Conservation (phyloP, 2,329 filamentous ascomycete species). For the Cordyceps pruinosa region DNA sequence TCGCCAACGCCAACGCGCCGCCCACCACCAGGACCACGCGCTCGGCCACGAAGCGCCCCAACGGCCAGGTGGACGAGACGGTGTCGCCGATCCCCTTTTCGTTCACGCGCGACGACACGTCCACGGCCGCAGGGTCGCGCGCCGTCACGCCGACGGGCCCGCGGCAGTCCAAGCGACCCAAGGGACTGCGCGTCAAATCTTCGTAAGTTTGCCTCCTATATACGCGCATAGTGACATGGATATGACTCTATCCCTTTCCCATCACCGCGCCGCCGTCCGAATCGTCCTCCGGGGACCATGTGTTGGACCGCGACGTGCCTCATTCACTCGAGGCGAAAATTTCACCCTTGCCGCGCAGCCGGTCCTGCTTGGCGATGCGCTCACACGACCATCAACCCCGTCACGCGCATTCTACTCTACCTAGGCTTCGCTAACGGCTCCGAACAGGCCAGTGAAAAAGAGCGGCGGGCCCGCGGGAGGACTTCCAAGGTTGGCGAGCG, state of each 20-base stretch:
- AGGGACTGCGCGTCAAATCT: constrained; percentile 58
- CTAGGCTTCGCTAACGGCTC: constrained; percentile 11
- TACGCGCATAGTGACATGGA: not conserved
- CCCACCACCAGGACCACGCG: constrained; percentile 39
- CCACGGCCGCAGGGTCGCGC: constrained; percentile 46
- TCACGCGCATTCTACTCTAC: not conserved
- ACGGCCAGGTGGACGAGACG: constrained; percentile 48
- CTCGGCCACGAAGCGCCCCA: constrained; percentile 45
- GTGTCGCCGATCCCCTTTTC: constrained; percentile 46
- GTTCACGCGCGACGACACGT: constrained; percentile 40
- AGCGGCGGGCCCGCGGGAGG: constrained; percentile 62
- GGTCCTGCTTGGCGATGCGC: not conserved
- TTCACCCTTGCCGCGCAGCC: constrained; percentile 6
- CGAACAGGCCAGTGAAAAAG: constrained; percentile 62
- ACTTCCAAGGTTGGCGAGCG: constrained; percentile 57
- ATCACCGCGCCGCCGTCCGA: not conserved
- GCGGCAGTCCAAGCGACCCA: constrained; percentile 52
- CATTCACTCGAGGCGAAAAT: constrained; percentile 1
- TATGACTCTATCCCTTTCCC: not conserved
- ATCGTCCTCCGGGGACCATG: not conserved
- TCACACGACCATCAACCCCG: not conserved
- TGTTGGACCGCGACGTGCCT: not conserved
- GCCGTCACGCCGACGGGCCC: constrained; percentile 52
- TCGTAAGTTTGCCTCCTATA: constrained; percentile 48
- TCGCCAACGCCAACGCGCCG: constrained; percentile 22